Base-by-base conservation (phyloP, 768 basidiomycete genomes). In the Psilocybe cyanescens region DNA sequence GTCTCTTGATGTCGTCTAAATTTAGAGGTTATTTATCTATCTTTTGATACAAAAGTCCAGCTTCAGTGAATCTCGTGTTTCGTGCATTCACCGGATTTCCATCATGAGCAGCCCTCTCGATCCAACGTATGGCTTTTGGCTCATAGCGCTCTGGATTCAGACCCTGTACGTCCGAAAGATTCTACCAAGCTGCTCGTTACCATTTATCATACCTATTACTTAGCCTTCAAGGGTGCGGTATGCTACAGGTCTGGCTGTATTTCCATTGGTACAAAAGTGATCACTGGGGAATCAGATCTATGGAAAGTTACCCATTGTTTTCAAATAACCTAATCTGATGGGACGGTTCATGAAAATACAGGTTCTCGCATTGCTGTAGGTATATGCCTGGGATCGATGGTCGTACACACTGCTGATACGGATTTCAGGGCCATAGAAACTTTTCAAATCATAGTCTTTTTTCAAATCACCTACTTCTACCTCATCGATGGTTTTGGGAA, bases 401-500 rank as follows among this genome's bases (percentile, higher is more conserved):
- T 44, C 14, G 41, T 16, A 16, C 11, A 14, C n/a, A 9, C 7
- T 44, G n/a, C 41, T 44, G 4, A 44, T 12, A 12, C 41, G 41
- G 14, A 5, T 4, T 17, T 29, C 30, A 68, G 69, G 5, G 8
- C 60, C 8, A 57, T 65, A 9, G 67, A 70, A 64, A 66, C 65
- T 24, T 41, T 70, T 12, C 69, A 70, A 47, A 64, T 68, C 12
- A 41, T 62, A 1, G 44, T 63, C 3, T 67, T 62, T 55, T 67
- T 68, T 41, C 59, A 60, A 37, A 55, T 59, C 14, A 67, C 67
- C 1, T 70, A 70, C 50, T 41, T 49, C 17, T 59, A 58, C 30
- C 61, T 70, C n/a, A 68, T 70, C 30, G 61, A 64, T 30, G 58
- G 65, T 53, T 70, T 68, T 31, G 69, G 69, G 11, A 57, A 68